Percentiles rank a stretch among this genome's conserved stretches.
Evolutionary conservation across 352 stramenopile genomes (phyloP).

Genomic region (Pythium vanterpoolii): DNA sequence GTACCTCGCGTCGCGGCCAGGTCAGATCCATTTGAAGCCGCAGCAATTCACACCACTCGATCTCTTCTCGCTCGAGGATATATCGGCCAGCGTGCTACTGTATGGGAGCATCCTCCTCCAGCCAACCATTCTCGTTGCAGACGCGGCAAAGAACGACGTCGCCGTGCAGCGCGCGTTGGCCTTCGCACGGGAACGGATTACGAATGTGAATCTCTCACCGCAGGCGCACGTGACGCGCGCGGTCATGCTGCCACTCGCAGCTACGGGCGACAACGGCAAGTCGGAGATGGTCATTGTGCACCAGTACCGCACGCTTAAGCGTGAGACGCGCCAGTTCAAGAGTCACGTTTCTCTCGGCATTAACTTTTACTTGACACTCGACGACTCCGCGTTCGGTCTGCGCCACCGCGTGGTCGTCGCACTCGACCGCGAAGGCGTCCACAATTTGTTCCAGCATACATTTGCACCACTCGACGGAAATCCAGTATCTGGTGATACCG

Average conservation of each 20-base stretch:
- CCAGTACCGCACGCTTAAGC: slow-evolving; percentile 32
- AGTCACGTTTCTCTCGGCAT: slow-evolving; percentile 68
- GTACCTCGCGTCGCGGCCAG: slow-evolving; percentile 53
- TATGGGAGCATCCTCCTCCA: slow-evolving; percentile 63
- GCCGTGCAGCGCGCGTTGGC: slow-evolving; percentile 45
- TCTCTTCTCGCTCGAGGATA: slow-evolving; percentile 44
- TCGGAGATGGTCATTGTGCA: slow-evolving; percentile 71
- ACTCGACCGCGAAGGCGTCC: slow-evolving; percentile 60
- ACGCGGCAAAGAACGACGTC: slow-evolving; percentile 26
- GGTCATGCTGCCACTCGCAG: slow-evolving; percentile 41
- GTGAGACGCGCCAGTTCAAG: slow-evolving; percentile 40
- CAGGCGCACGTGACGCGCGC: slow-evolving; percentile 30
- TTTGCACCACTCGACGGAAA: slow-evolving; percentile 28
- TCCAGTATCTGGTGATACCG: neutral
- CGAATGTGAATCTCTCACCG: slow-evolving; percentile 40
- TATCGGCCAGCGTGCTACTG: slow-evolving; percentile 35
- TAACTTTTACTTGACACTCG: slow-evolving; percentile 69
- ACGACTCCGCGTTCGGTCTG: slow-evolving; percentile 50
- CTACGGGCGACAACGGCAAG: slow-evolving; percentile 66
- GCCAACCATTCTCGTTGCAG: slow-evolving; percentile 29
- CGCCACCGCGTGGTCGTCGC: slow-evolving; percentile 61
- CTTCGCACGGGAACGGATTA: slow-evolving; percentile 38
- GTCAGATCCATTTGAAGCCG: slow-evolving; percentile 34
- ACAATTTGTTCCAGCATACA: slow-evolving; percentile 78
- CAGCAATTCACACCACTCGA: slow-evolving; percentile 57